Percentiles rank a stretch among this genome's conserved stretches.
These are phyloP conservation scores for Hanseniaspora gamundiae DNA, from an alignment of 1,139 yeast species.

Conservation along the genomic window DNA sequence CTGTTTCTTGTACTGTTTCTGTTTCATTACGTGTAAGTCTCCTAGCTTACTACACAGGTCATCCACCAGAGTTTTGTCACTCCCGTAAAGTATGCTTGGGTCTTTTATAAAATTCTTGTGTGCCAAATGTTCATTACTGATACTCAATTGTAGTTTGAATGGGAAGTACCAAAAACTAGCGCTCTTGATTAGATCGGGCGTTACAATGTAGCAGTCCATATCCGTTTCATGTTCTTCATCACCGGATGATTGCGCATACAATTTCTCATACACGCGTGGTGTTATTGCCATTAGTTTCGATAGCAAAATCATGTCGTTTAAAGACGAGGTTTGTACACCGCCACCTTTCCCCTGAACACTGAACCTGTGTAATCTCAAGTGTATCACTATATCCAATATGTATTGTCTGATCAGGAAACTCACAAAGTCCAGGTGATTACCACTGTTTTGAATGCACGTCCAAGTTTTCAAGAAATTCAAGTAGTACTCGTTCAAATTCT, in stretches of 20 bases:
- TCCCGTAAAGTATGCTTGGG: slow-evolving; percentile 20
- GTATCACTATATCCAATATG: slow-evolving; percentile 24
- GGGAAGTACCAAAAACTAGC: slow-evolving; percentile 23
- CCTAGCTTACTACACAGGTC: slow-evolving; percentile 17
- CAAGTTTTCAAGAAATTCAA: not conserved
- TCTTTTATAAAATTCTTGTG: slow-evolving; percentile 15
- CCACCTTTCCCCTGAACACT: slow-evolving; percentile 22
- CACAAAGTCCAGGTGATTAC: not conserved
- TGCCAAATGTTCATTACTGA: not conserved
- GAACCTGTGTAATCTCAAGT: slow-evolving; percentile 22
- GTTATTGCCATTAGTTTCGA: slow-evolving; percentile 12
- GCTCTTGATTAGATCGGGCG: slow-evolving; percentile 20
- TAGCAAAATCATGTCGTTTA: slow-evolving; percentile 16
- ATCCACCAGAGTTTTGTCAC: slow-evolving; percentile 18
- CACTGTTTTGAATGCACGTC: not conserved
- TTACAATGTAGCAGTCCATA: slow-evolving; percentile 11
- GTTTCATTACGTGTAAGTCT: slow-evolving; percentile 12
- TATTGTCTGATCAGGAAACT: slow-evolving; percentile 19
- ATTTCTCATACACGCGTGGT: not conserved
- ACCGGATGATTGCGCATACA: not conserved
- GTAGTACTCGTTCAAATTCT: not conserved
- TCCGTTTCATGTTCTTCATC: not conserved
- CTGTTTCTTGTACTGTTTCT: slow-evolving; percentile 15
- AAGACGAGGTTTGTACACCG: slow-evolving; percentile 18
- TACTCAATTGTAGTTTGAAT: slow-evolving; percentile 18